phyloP scores from a whole-genome alignment of 2,329 filamentous ascomycete species.

The Teratosphaeria nubilosa region DNA sequence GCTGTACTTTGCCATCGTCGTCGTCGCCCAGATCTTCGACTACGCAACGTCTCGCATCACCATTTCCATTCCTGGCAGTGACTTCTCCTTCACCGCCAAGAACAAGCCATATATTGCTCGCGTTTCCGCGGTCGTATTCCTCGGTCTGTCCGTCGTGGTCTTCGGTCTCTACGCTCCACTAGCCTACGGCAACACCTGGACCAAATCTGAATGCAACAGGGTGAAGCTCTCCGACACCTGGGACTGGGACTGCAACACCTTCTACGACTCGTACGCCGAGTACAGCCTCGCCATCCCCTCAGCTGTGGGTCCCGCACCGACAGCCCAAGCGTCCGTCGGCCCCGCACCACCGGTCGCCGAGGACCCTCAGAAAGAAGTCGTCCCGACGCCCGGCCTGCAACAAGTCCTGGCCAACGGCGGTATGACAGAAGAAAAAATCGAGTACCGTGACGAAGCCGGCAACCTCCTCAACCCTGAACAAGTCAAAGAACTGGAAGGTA shows the following conservation, averaged over 20 bases:
- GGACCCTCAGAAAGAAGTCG: slow-evolving; percentile 26
- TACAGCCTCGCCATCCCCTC: slow-evolving; percentile 20
- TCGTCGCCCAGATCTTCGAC: slow-evolving; percentile 81
- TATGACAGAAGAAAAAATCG: slow-evolving; percentile 66
- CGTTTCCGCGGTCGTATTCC: slow-evolving; percentile 60
- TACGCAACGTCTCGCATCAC: slow-evolving; percentile 67
- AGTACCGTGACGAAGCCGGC: slow-evolving; percentile 91
- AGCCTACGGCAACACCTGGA: slow-evolving; percentile 91
- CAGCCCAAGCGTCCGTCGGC: slow-evolving; percentile 18
- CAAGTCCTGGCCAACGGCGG: not conserved
- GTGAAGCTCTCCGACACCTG: slow-evolving; percentile 81
- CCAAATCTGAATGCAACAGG: slow-evolving; percentile 71
- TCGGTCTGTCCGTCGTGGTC: slow-evolving; percentile 61
- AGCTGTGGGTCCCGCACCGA: slow-evolving; percentile 14
- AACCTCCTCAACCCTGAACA: slow-evolving; percentile 78
- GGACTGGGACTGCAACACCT: slow-evolving; percentile 98
- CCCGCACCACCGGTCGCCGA: slow-evolving; percentile 27
- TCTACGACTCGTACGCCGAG: slow-evolving; percentile 52
- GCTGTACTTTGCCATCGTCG: slow-evolving; percentile 86
- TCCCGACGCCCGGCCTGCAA: slow-evolving; percentile 20
- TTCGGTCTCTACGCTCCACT: slow-evolving; percentile 84
- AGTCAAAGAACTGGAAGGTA: slow-evolving; percentile 75
- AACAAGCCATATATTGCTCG: slow-evolving; percentile 65
- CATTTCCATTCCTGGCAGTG: slow-evolving; percentile 40
- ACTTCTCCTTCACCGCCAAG: slow-evolving; percentile 37